Percentiles rank a stretch among this genome's conserved stretches.
phyloP scores from a whole-genome alignment of 495 filamentous ascomycete species.

The Astrothelium subdiscretum region DNA sequence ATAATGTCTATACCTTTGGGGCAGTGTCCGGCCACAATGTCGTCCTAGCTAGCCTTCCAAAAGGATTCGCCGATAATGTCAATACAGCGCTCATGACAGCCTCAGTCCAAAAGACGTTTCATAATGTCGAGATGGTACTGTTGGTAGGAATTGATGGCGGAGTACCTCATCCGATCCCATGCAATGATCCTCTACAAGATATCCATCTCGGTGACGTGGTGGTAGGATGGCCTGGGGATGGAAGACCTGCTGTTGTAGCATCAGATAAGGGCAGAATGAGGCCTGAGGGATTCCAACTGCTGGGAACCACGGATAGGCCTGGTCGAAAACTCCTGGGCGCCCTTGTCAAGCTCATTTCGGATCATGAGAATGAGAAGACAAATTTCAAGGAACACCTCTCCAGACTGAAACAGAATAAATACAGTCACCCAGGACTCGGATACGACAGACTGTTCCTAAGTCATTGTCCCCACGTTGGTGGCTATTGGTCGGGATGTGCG shows the following conservation, averaged over 20 bases:
- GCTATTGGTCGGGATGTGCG: not conserved
- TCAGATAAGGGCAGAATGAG: not conserved
- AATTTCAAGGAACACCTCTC: not conserved
- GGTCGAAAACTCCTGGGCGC: not conserved
- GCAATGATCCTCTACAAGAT: conserved; percentile 11
- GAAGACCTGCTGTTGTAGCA: not conserved
- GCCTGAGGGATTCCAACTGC: not conserved
- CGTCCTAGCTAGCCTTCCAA: conserved; percentile 35
- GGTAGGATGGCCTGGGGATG: conserved; percentile 15
- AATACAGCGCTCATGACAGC: conserved; percentile 12
- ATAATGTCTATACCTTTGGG: conserved; percentile 29
- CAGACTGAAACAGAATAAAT: not conserved
- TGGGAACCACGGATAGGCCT: not conserved
- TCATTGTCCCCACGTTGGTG: not conserved
- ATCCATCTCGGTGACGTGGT: conserved; percentile 21
- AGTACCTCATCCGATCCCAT: conserved; percentile 3
- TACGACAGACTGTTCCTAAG: not conserved
- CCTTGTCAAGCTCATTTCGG: not conserved
- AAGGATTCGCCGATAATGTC: conserved; percentile 19
- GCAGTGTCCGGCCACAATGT: conserved; percentile 31
- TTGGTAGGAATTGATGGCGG: conserved; percentile 38
- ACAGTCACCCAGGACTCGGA: not conserved
- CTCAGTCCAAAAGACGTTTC: conserved; percentile 11
- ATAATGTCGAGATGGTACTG: conserved; percentile 18
- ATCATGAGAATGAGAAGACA: not conserved